These are phyloP conservation scores for Colletotrichum tropicicola DNA, from an alignment of 2,329 filamentous ascomycete species.

Conservation along the genomic window DNA sequence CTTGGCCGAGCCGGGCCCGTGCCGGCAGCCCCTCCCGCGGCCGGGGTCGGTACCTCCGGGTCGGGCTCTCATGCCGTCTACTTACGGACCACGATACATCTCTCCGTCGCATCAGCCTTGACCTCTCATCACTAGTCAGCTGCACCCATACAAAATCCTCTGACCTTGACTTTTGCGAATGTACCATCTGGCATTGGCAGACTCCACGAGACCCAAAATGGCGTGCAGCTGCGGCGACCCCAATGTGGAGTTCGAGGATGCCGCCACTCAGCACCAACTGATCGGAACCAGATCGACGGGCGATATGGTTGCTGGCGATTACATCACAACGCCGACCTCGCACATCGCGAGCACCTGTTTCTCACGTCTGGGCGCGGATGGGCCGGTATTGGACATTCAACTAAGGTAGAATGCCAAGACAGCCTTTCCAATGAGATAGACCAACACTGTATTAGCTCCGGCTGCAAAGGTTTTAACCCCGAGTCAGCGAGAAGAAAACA, in stretches of 20 bases:
- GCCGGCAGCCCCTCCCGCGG: neutral
- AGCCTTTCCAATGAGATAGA: neutral
- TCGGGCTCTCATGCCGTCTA: too few relatives aligned
- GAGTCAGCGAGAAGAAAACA: constrained; percentile 16
- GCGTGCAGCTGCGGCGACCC: neutral
- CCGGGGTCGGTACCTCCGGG: neutral
- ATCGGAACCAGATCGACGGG: constrained; percentile 2
- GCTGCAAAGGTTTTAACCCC: constrained; percentile 1
- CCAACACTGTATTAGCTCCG: constrained; percentile 1
- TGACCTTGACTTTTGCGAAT: too few relatives aligned
- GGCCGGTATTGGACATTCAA: neutral
- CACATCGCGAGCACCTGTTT: neutral
- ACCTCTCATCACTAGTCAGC: too few relatives aligned
- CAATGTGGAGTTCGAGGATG: neutral
- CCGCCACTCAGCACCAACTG: neutral
- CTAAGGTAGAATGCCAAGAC: neutral
- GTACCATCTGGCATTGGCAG: neutral
- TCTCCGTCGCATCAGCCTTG: too few relatives aligned
- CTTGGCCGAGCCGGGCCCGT: neutral
- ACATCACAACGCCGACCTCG: neutral
- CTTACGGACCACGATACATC: neutral
- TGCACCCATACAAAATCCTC: too few relatives aligned
- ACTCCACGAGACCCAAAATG: neutral
- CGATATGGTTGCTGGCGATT: neutral
- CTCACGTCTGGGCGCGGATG: neutral